Evolutionary conservation across 2,329 filamentous ascomycete species (phyloP), one percentile per base, ranked within the genome.

Genomic region (Cryphonectria parasitica): DNA sequence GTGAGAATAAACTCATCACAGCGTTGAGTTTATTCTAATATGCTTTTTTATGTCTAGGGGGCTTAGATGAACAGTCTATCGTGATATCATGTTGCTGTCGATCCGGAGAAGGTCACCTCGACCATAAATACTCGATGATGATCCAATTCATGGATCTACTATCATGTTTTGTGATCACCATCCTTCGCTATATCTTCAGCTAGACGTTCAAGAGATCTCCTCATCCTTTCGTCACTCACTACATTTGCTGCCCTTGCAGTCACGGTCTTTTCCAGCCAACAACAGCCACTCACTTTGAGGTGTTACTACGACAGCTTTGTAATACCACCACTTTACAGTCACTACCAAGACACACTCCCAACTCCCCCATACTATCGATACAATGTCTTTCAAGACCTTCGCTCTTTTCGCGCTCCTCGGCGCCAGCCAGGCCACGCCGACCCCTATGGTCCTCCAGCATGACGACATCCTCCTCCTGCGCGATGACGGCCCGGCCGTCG

Each of bases 381-480:
- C 28, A 25, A 62, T 62, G 60, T 62, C 60, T 39, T 22, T 71
- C 67, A 62, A 39, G 34, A 22, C 67, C 22, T 25, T 64, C 8
- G 45, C 49, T 22, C 60, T 69, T 2, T 58, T 71, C 17, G 61
- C 67, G 31, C 58, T 71, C 39, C n/a, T 71, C 45, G 70, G 63
- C 64, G 60, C 41, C 8, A 66, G 67, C 22, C 70, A 71, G 17
- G 70, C 70, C 19, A 11, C 22, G 45, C 64, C 64, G 13, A 17
- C 70, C 22, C 67, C 67, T 22, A 69, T n/a, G 25, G 39, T 67
- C 13, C 70, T 71, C 13, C 13, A 34, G 4, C 34, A 43, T 19
- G 74, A 78, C 69, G 77, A 78, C 28, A 70, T 78, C 66, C 69
- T 79, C 56, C 68, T 79, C 11, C 71, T 76, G n/a, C 73, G 73